These are phyloP conservation scores for Aegilops sharonensis DNA, from an alignment of 176 grass and related monocot genomes.

Conservation along the genomic window DNA sequence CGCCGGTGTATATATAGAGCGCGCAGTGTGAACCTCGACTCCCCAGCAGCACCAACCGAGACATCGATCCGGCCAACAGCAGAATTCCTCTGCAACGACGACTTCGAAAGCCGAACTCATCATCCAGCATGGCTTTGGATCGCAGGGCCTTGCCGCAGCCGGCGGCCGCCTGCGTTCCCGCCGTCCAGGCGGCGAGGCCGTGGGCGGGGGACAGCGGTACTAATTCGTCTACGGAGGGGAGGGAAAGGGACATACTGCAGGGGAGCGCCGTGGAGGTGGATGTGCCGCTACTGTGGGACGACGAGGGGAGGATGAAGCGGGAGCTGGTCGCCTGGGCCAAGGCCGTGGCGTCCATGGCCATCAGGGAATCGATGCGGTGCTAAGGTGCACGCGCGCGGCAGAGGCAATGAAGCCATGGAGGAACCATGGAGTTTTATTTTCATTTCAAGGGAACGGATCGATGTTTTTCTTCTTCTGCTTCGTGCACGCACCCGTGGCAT, in stretches of 20 bases:
- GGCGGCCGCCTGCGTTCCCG: neutral
- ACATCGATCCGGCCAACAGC: neutral
- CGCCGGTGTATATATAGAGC: neutral
- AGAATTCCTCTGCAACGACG: neutral
- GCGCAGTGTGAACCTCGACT: neutral
- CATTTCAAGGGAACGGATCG: no score
- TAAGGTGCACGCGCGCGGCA: neutral
- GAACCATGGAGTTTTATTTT: neutral
- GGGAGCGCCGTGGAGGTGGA: neutral
- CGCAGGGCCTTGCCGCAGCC: neutral
- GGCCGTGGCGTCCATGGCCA: constrained; percentile 68
- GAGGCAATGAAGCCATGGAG: neutral
- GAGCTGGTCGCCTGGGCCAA: constrained; percentile 73
- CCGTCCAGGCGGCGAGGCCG: neutral
- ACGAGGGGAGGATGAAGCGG: constrained; percentile 66
- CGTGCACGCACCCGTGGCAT: neutral
- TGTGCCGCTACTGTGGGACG: constrained; percentile 23
- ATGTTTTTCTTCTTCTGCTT: no score
- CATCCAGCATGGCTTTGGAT: constrained; percentile 31
- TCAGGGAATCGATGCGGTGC: constrained; percentile 36
- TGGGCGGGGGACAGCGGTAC: neutral
- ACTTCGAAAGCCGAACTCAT: neutral
- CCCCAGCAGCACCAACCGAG: neutral
- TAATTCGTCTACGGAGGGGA: neutral
- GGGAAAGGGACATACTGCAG: no score